Base-by-base conservation (phyloP, 495 filamentous ascomycete genomes). In the Hypoxylon trugodes region DNA sequence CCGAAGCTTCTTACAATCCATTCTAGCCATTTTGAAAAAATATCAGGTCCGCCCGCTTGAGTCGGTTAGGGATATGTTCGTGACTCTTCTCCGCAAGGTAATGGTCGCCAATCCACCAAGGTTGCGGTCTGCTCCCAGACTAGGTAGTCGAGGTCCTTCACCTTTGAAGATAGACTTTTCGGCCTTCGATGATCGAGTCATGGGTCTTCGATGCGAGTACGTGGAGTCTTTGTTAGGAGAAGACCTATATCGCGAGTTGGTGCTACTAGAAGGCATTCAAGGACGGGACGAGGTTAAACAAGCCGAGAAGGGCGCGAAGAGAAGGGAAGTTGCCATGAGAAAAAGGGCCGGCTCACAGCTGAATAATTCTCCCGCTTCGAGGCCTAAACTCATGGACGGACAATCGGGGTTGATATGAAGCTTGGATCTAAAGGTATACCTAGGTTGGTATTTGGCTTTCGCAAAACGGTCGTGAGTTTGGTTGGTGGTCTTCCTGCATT, bases 171-270 rank as follows among this genome's bases (percentile, higher is more conserved):
- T 12, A 1, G 46, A 58, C 32, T 59, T 25, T 21, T 35, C 12
- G 6, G 1, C 6, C 3, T 22, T 59, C 6, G 38, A 30, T 6
- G 3, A 15, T 15, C 4, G 13, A 1, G 30, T 57, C 32, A n/a
- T 6, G 9, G 13, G 10, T 4, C 33, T 65, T 12, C 33, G 25
- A 15, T 30, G 32, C 13, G 48, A 48, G 10, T 59, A 49, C 8
- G 48, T 65, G 6, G 7, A 37, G 25, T 53, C 18, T 15, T 12
- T 65, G 15, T 21, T 64, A 21, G 54, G 54, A 16, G 26, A 65
- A 10, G 54, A 59, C 8, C 24, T 42, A 1, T 65, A 59, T 22
- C 1, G 25, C 8, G 35, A 59, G 19, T 26, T 65, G 6, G 33
- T 59, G 12, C 24, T 65, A 8, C 32, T 53, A 21, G 25, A 48